Evolutionary conservation across 495 filamentous ascomycete genomes (phyloP), one percentile per base, ranked within the genome.

Genomic region (Clavariopsis aquatica): DNA sequence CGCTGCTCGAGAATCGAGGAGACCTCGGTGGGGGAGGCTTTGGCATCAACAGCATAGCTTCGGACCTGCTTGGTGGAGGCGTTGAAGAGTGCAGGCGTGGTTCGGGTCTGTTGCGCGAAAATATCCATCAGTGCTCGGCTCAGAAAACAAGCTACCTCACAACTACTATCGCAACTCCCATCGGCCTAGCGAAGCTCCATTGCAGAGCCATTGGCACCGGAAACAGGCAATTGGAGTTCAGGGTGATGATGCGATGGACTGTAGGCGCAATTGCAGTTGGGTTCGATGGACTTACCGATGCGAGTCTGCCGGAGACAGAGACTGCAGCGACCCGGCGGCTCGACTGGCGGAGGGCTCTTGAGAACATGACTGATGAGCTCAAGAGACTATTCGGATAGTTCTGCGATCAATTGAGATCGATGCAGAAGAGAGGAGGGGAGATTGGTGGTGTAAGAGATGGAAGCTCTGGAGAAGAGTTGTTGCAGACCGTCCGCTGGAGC

Each of bases 1-100:
- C 93, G 84, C 86, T 97, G 93, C 83, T 98, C 94, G 74, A 98
- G 89, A 78, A 98, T 97, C 71, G 94, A 97, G 65, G 95, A 96
- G 69, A 98, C 94, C 83, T 98, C 94, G 70, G 94, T 98, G 71
- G 94, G 94, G 26, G 91, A 80, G 70, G 94, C 93, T 83, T 97
- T 97, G 62, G 91, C 90, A 78, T 96, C 92, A 78, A 85, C 83
- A 74, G 93, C 93, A 82, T 96, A 98, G 78, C 84, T 85, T 79
- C 94, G 90, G 78, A 86, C 80, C 79, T 95, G 89, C 79, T 89
- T 82, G 74, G 87, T 82, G 73, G 84, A 81, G 75, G 83, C 82
- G 84, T 84, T 86, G 79, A 88, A 74, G 77, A 83, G 82, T 70
- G 85, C 84, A 79, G 93, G 88, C 82, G 86, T 85, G 84, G 89